Base-by-base conservation (phyloP, 768 basidiomycete species). In the button mushroom (Agaricus bisporus) region DNA sequence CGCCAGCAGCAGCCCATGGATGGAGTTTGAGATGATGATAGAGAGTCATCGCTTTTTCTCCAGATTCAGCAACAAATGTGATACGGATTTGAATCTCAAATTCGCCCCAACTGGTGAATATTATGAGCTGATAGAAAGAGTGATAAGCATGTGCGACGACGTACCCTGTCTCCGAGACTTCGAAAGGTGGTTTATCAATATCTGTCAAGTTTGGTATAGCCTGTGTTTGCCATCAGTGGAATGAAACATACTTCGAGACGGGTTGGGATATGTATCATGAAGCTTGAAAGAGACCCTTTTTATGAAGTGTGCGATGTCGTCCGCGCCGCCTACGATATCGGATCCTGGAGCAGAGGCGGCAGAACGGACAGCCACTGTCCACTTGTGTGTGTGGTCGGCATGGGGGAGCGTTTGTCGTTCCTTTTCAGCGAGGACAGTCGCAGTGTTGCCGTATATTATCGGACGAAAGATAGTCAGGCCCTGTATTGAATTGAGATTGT, bases 231-330 rank as follows among this genome's bases (percentile, higher is more conserved):
- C 10, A 11, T 7, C 6, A 18, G n/a, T 12, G 11, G 22, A 43
- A 20, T 20, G 32, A 42, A 41, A 75, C 86, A 65, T 62, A 97
- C 95, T 89, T 73, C 97, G 75, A 36, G 84, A 85, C 2, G 94
- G 92, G 65, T 87, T 93, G 2, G 91, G 71, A 69, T 98, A 98
- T 1, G 95, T 98, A 60, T 99, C 97, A 70, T 99, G 95, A 49
- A 99, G 70, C 68, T 93, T 95, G 83, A 99, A 98, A 14, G 93
- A 89, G 48, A 98, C 95, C 52, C 93, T 83, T 66, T 95, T 98
- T 66, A 99, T 85, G 65, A 95, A 92, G 61, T 97, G 90, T 60
- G 82, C 79, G 35, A 95, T 66, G 63, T 98, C 93, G 66, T 98
- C 94, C 50, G 85, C 88, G 12, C 91, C 93, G 18, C 95, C 95